Evolutionary conservation across 352 stramenopile species (phyloP), one percentile per base, ranked within the genome.

Genomic region (Phytophthora macrochlamydospora): DNA sequence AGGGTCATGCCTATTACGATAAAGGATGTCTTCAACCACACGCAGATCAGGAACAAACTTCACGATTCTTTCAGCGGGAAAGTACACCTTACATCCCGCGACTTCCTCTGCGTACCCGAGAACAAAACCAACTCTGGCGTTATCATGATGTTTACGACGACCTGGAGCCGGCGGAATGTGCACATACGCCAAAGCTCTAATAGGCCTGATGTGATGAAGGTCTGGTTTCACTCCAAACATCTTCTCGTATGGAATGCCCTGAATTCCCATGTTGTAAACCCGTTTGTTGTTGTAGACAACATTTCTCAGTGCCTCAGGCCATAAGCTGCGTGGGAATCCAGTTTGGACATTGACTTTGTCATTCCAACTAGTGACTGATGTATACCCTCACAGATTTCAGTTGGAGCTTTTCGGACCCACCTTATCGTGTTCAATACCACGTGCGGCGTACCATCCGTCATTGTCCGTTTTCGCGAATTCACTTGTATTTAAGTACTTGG

Each of bases 381-480:
- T 13, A 42, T 54, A 7, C 58, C 13, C 33, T 65, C 31, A 12
- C 58, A 65, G 13, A 59, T 14, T 59, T 65, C 2, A 65, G 30
- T 33, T 59, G 58, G 50, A 65, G n/a, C 58, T 46, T 32, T 59
- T 65, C 3, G 58, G 50, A 30, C 58, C 58, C 30, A 65, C 58
- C 1, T 13, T 8, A 4, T 59, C 40, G 13, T 65, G 50, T 18
- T 65, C 58, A 51, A 65, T 65, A 1, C 58, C 49, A 7, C 43
- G 38, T 7, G 49, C 14, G 1, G 28, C 28, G 30, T 65, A 65
- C 58, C 58, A 59, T 7, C 33, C 12, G 3, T 51, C 12, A 8
- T 59, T 59, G 6, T 28, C 18, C 4, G 7, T 6, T 31, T 65
- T 65, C 12, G 49, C 58, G 35, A 65, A 63, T 43, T 52, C 48